Evolutionary conservation across 441 rosid genomes (phyloP), one percentile per base, ranked within the genome.

Genomic region (Adansonia gregorii): DNA sequence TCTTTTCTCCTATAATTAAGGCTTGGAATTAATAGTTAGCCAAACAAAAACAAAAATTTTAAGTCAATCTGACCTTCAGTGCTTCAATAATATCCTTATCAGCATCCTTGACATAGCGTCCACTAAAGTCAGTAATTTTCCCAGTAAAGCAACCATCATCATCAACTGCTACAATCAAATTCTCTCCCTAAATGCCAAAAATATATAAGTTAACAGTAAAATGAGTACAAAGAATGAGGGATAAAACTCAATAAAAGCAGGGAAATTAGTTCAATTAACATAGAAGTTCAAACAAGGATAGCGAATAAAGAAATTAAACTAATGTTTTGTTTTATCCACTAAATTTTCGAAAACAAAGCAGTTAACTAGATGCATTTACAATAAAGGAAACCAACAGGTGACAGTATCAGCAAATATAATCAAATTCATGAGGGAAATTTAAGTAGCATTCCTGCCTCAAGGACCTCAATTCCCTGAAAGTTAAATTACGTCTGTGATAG

Each of bases 81-180:
- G 95, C 88, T 82, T 95, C 97, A 82, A 91, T 85, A 39, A 97
- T 92, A 82, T 89, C 93, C 80, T 92, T 97, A 83, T 97, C 99
- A 43, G 97, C 98, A 87, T 90, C 98, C 86, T 97, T 97, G 74
- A 95, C 98, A 82, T 92, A 90, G 56, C 87, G 69, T 68, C 98
- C 97, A 60, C 81, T 70, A 76, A 97, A 97, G 70, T 91, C 96
- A 19, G 92, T 72, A 75, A 97, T 86, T 85, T 88, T 94, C 76
- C 83, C 93, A 69, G 91, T 89, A 81, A 97, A 97, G 80, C 79
- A 88, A 64, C 99, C 99, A 87, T 97, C 99, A 68, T 94, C 98
- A 83, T 97, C 99, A 83, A 97, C 99, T 31, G 98, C 91, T 64
- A 97, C 98, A 46, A 92, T 83, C 82, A 97, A 82, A 75, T 83